A percentile compares a stretch with the other conserved stretches of the same genome.
phyloP scores from a whole-genome alignment of 176 grass and related monocot species.

The Lolium multiflorum region DNA sequence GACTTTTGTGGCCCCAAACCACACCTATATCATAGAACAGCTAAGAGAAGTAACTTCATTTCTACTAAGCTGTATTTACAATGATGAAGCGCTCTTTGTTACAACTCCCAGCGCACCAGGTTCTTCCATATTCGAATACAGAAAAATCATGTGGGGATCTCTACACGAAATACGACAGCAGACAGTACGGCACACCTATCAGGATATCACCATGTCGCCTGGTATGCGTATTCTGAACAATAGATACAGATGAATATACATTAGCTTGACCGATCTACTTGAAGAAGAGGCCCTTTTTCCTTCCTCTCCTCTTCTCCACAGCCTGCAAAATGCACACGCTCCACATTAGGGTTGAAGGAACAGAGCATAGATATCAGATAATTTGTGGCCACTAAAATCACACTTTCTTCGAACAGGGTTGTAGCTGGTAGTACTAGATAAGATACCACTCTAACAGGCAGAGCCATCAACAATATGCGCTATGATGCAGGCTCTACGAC shows the following conservation, averaged over 20 bases:
- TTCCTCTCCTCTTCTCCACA: conserved; percentile 80
- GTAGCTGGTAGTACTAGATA: background rate
- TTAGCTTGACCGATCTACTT: conserved; percentile 52
- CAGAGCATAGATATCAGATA: too few species aligned
- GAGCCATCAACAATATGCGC: background rate
- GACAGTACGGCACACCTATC: background rate
- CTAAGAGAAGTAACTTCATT: background rate
- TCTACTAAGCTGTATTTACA: background rate
- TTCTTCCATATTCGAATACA: conserved; percentile 17
- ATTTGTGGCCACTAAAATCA: background rate
- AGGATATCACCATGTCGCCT: background rate
- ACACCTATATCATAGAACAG: too few species aligned
- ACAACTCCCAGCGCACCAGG: background rate
- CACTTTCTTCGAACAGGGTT: background rate
- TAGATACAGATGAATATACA: conserved; percentile 23
- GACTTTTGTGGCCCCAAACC: too few species aligned
- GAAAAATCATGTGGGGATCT: background rate
- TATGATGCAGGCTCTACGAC: background rate
- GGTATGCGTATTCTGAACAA: conserved; percentile 5
- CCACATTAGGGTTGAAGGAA: conserved; percentile 19
- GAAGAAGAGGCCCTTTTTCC: conserved; percentile 85
- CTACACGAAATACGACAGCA: conserved; percentile 40
- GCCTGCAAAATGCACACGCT: conserved; percentile 56
- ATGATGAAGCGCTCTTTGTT: background rate
- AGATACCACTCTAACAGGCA: background rate